phyloP scores from a whole-genome alignment of 768 basidiomycete species.

The Psilocybe azurescens region DNA sequence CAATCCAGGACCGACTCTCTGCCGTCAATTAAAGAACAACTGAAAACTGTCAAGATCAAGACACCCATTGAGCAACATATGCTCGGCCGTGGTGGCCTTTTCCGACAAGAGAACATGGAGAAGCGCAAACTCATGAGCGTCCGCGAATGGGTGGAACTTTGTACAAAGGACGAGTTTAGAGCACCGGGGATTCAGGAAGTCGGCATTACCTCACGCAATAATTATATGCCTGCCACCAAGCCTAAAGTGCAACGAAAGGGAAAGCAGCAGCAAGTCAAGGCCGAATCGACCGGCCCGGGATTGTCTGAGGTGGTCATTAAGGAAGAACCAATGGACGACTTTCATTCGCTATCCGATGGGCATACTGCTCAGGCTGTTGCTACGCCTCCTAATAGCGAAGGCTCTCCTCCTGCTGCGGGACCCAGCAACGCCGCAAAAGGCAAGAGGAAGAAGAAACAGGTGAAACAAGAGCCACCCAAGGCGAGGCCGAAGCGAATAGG shows the following conservation, averaged over 20 bases:
- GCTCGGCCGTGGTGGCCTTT: conserved; percentile 85
- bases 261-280: conserved; percentile 48
- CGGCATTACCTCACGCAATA: conserved; percentile 52
- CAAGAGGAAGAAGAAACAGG: conserved; percentile 23
- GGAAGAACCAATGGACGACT: conserved; percentile 52
- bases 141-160: conserved; percentile 87
- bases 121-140: conserved; percentile 84
- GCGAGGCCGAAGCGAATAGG: conserved; percentile 37
- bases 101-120: conserved; percentile 90
- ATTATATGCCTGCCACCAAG: conserved; percentile 22
- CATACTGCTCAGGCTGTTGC: conserved; percentile 21
- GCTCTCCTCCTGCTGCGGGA: conserved; percentile 30
- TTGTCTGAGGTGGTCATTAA: conserved; percentile 42
- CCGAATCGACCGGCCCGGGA: conserved; percentile 52
- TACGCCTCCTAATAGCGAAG: conserved; percentile 48
- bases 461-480: conserved; percentile 30
- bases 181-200: conserved; percentile 77
- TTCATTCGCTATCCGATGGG: conserved; percentile 27
- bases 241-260: conserved; percentile 41
- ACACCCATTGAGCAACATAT: conserved; percentile 95
- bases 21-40: conserved; percentile 72
- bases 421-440: conserved; percentile 17
- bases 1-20: conserved; percentile 66
- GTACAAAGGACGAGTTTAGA: conserved; percentile 70
- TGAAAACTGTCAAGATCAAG: conserved; percentile 79